Conservation (phyloP, 768 basidiomycete genomes). For the Lactarius sp. region DNA sequence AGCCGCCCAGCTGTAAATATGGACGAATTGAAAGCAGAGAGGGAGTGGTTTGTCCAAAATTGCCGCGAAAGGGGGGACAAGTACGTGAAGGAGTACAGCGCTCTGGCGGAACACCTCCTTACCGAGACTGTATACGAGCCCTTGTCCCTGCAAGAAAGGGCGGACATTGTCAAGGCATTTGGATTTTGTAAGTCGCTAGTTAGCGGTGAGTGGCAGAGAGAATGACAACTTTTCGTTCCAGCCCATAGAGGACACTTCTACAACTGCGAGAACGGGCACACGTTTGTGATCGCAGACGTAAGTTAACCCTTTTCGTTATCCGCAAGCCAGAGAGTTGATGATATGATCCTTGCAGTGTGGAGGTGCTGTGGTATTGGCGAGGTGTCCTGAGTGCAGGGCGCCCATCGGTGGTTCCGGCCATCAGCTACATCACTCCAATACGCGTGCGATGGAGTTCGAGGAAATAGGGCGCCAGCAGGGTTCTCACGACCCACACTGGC, state of each 20-base stretch:
- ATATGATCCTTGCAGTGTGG: conserved; percentile 43
- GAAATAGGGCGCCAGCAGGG: conserved; percentile 36
- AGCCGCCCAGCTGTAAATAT: conserved; percentile 22
- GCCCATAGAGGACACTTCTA: conserved; percentile 33
- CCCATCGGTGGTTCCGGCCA: conserved; percentile 49
- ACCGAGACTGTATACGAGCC: conserved; percentile 27
- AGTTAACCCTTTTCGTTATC: conserved; percentile 6
- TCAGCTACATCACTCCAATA: conserved; percentile 40
- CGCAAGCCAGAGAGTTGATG: conserved; percentile 5
- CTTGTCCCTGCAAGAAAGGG: conserved; percentile 28
- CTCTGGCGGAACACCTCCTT: conserved; percentile 24
- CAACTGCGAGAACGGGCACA: conserved; percentile 50
- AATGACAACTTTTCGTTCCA: conserved; percentile 5
- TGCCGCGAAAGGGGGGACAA: conserved; percentile 26
- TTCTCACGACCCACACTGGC: conserved; percentile 32
- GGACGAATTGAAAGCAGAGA: conserved; percentile 24
- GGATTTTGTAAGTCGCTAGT: conserved; percentile 27
- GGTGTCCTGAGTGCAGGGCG: conserved; percentile 56
- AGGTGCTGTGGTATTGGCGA: conserved; percentile 44
- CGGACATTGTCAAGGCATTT: conserved; percentile 30
- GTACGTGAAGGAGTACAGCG: conserved; percentile 26
- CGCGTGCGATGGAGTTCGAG: conserved; percentile 44
- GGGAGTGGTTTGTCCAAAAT: conserved; percentile 30
- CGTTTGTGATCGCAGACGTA: conserved; percentile 56
- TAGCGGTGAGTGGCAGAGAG: neutral